phyloP scores from a whole-genome alignment of 2,329 filamentous ascomycete genomes.

The Aspergillus neotritici region DNA sequence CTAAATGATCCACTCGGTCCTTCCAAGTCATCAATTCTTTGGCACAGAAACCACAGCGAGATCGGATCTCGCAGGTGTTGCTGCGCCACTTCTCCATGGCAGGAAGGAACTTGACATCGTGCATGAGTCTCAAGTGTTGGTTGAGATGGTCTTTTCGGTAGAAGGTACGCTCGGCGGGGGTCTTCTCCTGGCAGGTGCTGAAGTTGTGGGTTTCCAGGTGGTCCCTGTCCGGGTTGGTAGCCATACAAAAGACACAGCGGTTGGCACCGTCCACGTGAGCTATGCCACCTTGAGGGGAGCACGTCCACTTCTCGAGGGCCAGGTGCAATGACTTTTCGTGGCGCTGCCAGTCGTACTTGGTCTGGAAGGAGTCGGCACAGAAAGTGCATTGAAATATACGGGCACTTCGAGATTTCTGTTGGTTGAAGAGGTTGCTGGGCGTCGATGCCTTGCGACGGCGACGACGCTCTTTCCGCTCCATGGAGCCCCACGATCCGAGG shows the following conservation, averaged over 20 bases:
- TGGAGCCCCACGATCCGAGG: slow-evolving; percentile 51
- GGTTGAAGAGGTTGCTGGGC: slow-evolving; percentile 36
- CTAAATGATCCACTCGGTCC: slow-evolving; percentile 35
- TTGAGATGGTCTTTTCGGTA: slow-evolving; percentile 59
- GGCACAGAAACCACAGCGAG: slow-evolving; percentile 42
- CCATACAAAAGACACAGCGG: slow-evolving; percentile 56
- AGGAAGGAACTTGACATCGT: slow-evolving; percentile 50
- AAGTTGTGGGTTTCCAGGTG: slow-evolving; percentile 59
- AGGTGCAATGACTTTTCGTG: slow-evolving; percentile 56
- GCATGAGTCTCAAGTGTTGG: slow-evolving; percentile 57
- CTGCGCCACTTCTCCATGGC: slow-evolving; percentile 58
- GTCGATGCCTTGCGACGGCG: slow-evolving; percentile 48
- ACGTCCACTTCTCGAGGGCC: slow-evolving; percentile 55
- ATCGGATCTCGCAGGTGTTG: slow-evolving; percentile 49
- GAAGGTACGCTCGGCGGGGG: slow-evolving; percentile 54
- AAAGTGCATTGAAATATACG: slow-evolving; percentile 56
- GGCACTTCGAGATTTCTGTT: slow-evolving; percentile 36
- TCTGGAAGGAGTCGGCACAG: slow-evolving; percentile 52
- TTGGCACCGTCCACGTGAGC: slow-evolving; percentile 46
- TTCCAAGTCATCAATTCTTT: slow-evolving; percentile 40
- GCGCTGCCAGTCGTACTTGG: slow-evolving; percentile 56
- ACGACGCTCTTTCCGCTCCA: slow-evolving; percentile 54
- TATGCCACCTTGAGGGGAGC: slow-evolving; percentile 53
- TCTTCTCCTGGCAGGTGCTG: slow-evolving; percentile 55
- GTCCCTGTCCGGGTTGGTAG: slow-evolving; percentile 47